Evolutionary conservation across 2,329 filamentous ascomycete species (phyloP).

Genomic region (Pseudogymnoascus destructans): DNA sequence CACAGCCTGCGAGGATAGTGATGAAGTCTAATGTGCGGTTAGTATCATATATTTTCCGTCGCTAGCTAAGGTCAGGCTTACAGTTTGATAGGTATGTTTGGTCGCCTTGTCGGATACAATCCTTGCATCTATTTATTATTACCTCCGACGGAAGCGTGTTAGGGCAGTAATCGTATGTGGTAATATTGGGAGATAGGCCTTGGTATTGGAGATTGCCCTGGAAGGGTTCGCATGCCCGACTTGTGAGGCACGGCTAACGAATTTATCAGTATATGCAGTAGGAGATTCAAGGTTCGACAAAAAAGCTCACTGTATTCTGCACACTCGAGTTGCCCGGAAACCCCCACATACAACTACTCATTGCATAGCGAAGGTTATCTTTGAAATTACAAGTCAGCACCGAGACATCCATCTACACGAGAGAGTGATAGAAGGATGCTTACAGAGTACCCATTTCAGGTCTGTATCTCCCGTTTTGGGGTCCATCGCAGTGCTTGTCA

Average conservation of each 20-base stretch:
- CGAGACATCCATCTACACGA: neutral
- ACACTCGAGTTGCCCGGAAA: constrained; percentile 31
- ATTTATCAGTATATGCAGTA: neutral
- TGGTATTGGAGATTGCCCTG: constrained; percentile 34
- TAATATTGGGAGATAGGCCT: constrained; percentile 34
- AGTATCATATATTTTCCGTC: neutral
- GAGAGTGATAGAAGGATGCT: constrained; percentile 20
- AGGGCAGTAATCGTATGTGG: constrained; percentile 41
- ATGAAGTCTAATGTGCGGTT: neutral
- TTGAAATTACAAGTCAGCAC: neutral
- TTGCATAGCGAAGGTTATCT: constrained; percentile 47
- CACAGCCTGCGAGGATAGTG: neutral
- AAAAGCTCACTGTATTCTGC: constrained; percentile 37
- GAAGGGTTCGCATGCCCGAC: constrained; percentile 40
- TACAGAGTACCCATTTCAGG: constrained; percentile 42
- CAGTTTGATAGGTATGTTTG: constrained; percentile 13
- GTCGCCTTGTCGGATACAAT: constrained; percentile 31
- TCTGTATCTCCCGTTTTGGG: constrained; percentile 35
- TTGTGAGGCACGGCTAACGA: constrained; percentile 21
- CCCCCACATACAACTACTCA: constrained; percentile 43
- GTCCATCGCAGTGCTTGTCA: constrained; percentile 35
- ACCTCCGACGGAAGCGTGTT: constrained; percentile 28
- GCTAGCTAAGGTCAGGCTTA: neutral
- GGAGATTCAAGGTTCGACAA: neutral
- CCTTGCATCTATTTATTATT: constrained; percentile 13